Conservation (phyloP, 1,139 yeast genomes). For the Yamadazyma siamensis region DNA sequence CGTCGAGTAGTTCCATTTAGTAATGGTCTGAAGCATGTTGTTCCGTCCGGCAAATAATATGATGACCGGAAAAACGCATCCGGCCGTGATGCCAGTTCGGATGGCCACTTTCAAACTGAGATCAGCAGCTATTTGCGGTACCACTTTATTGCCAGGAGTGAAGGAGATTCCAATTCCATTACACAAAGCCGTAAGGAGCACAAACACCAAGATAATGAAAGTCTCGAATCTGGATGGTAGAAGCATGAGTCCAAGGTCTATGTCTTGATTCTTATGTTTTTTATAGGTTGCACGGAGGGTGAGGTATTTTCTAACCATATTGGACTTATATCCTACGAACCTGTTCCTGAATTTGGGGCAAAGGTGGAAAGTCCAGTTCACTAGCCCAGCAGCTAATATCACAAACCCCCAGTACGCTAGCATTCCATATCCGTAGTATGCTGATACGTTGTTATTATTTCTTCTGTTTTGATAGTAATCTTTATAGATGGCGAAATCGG, state of each 20-base stretch:
- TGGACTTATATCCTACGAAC: constrained; percentile 16
- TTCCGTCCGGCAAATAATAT: constrained; percentile 54
- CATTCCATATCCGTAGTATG: constrained; percentile 16
- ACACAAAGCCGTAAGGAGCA: constrained; percentile 41
- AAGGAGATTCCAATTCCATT: constrained; percentile 22
- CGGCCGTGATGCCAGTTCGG: constrained; percentile 52
- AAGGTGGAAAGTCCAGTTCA: constrained; percentile 15
- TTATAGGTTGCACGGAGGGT: constrained; percentile 40
- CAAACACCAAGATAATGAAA: constrained; percentile 39
- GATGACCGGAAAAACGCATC: constrained; percentile 45
- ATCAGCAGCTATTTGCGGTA: constrained; percentile 15
- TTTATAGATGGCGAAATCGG: constrained; percentile 4
- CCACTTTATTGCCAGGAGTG: constrained; percentile 18
- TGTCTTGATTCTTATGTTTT: constrained; percentile 8
- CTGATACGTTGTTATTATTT: constrained; percentile 9
- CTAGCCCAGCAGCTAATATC: constrained; percentile 12
- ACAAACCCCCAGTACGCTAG: constrained; percentile 17
- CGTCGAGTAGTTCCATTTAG: constrained; percentile 54
- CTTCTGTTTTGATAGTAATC: constrained; percentile 6
- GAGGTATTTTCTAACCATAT: constrained; percentile 32
- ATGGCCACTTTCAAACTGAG: constrained; percentile 36
- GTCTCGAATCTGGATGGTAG: constrained; percentile 61
- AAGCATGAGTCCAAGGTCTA: constrained; percentile 23
- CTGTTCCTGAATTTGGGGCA: constrained; percentile 11
- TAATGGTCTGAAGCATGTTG: constrained; percentile 44